Conservation (phyloP, 345 rosid genomes). For the Ceriops tagal region DNA sequence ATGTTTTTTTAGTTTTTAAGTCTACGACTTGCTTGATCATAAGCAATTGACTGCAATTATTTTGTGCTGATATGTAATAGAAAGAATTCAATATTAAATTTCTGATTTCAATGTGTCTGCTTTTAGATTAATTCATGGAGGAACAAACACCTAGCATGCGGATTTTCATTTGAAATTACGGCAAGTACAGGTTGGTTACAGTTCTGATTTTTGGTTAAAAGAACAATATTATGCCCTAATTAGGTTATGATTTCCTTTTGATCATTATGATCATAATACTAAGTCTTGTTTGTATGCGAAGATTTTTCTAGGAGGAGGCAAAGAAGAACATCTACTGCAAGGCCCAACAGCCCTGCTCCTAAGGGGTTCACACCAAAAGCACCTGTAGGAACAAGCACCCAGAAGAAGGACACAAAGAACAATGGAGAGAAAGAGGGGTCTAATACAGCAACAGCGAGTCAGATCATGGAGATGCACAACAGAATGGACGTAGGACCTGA, state of each 20-base stretch:
- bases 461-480: conserved; percentile 18
- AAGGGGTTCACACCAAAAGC: conserved; percentile 51
- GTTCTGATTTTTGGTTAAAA: not conserved
- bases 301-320: conserved; percentile 72
- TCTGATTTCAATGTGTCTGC: conserved; percentile 17
- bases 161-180: conserved; percentile 39
- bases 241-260: conserved; percentile 3
- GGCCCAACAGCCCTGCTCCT: conserved; percentile 42
- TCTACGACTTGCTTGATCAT: not conserved
- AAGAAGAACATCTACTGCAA: conserved; percentile 40
- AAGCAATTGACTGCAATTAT: not conserved
- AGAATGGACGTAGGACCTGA: conserved; percentile 27
- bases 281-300: conserved; percentile 17
- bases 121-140: conserved; percentile 53
- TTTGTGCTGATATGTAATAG: not conserved
- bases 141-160: conserved; percentile 27
- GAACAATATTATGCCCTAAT: not conserved
- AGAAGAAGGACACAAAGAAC: conserved; percentile 43
- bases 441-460: conserved; percentile 15
- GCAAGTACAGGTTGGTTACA: conserved; percentile 50
- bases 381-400: conserved; percentile 40
- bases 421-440: conserved; percentile 41
- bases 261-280: conserved; percentile 1
- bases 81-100: not conserved
- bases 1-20: not conserved